Evolutionary conservation across 768 basidiomycete genomes (phyloP).

Genomic region (Boletellus sp.): DNA sequence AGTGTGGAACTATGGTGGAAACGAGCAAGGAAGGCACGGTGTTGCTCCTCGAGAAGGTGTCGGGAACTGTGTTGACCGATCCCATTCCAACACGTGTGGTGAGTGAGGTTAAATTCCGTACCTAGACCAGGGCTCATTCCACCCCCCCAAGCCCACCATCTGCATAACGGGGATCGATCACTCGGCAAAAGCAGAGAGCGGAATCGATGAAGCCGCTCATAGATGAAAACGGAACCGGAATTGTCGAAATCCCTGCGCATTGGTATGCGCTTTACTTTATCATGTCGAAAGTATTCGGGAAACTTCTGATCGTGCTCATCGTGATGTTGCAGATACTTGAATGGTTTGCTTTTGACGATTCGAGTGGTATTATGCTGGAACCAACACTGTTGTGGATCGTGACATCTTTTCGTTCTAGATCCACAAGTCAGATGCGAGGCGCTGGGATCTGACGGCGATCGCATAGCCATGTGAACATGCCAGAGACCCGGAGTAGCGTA

Average conservation of each 20-base stretch:
- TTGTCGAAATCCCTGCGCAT: constrained; percentile 64
- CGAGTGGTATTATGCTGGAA: no score
- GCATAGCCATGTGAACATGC: constrained; percentile 67
- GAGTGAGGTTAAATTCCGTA: constrained; percentile 32
- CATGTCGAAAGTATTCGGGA: not conserved
- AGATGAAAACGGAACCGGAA: constrained; percentile 59
- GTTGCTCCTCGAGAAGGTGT: constrained; percentile 58
- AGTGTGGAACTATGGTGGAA: constrained; percentile 80
- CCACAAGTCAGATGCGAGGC: no score
- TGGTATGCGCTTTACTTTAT: constrained; percentile 43
- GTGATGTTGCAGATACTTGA: constrained; percentile 50
- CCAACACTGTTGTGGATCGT: no score
- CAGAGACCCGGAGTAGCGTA: constrained; percentile 67
- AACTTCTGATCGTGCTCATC: not conserved
- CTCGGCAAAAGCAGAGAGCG: constrained; percentile 46
- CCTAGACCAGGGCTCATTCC: no score
- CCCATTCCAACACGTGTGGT: constrained; percentile 55
- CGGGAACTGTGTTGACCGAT: no score
- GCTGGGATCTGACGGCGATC: not conserved
- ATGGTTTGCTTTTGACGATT: constrained; percentile 67
- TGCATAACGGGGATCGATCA: constrained; percentile 63
- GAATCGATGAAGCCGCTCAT: constrained; percentile 76
- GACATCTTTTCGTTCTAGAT: no score
- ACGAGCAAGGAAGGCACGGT: constrained; percentile 62
- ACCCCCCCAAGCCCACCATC: no score